Conservation (phyloP, 2,329 filamentous ascomycete species). For the Neodidymelliopsis sp. region DNA sequence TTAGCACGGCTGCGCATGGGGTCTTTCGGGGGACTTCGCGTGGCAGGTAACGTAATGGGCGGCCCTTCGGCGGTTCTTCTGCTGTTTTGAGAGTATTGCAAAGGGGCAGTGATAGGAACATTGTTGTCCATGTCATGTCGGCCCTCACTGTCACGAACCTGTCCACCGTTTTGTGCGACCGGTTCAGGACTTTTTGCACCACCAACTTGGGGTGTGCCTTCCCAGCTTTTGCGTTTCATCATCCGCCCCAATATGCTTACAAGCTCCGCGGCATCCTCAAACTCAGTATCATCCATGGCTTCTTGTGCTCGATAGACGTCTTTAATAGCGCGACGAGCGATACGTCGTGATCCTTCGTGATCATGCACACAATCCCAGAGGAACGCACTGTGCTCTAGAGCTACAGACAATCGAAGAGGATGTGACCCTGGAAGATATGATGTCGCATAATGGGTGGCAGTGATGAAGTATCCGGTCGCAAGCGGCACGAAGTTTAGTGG, state of each 20-base stretch:
- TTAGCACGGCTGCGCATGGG: slow-evolving; percentile 39
- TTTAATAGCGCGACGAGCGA: slow-evolving; percentile 83
- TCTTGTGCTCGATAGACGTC: slow-evolving; percentile 92
- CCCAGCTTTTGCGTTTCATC: slow-evolving; percentile 71
- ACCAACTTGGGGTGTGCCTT: slow-evolving; percentile 47
- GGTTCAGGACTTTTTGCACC: slow-evolving; percentile 42
- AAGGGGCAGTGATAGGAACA: slow-evolving; percentile 21
- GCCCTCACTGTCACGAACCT: slow-evolving; percentile 9
- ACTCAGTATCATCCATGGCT: slow-evolving; percentile 95
- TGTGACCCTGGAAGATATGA: slow-evolving; percentile 83
- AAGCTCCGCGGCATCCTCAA: slow-evolving; percentile 86
- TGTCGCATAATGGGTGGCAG: slow-evolving; percentile 78
- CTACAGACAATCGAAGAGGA: slow-evolving; percentile 85
- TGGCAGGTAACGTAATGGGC: slow-evolving; percentile 29
- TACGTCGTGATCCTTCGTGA: slow-evolving; percentile 72
- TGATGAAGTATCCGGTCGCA: slow-evolving; percentile 81
- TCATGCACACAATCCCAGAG: slow-evolving; percentile 93
- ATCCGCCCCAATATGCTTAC: slow-evolving; percentile 87
- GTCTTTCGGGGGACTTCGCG: slow-evolving; percentile 30
- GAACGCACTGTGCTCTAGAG: slow-evolving; percentile 92
- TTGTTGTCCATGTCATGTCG: slow-evolving; percentile 19
- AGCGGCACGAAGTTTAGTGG: slow-evolving; percentile 81
- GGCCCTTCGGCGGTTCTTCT: slow-evolving; percentile 38
- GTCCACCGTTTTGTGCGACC: slow-evolving; percentile 21
- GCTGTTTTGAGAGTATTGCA: slow-evolving; percentile 32